Base-by-base conservation (phyloP, 352 stramenopile genomes). In the Globisporangium iwayamae region DNA sequence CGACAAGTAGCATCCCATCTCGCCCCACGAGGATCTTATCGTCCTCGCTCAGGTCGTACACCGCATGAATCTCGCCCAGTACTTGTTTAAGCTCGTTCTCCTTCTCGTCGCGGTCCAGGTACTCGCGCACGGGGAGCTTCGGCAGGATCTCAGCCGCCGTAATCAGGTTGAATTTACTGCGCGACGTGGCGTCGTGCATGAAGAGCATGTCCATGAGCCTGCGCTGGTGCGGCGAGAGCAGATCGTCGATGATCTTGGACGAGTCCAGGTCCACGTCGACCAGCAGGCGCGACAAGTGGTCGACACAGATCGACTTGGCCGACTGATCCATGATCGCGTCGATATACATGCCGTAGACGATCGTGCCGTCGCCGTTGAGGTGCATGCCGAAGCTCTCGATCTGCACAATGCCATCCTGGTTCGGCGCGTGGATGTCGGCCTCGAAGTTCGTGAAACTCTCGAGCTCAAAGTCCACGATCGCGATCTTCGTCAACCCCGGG, bases 361-460 rank as follows among this genome's bases (percentile, higher is more conserved):
- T 90, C 2, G 85, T 90, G 14, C 86, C 87, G 48, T 90, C 80
- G 57, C 80, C 84, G 39, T 90, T 85, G 9, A 94, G 67, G 45
- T 93, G 83, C 81, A 93, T 94, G 11, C 96, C 97, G 69, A 99
- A 99, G 59, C 91, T 99, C 71, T 99, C 96, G 51, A 99, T 96
- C 78, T 99, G 96, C n/a, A 98, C 89, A 22, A 99, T 91, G 34
- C 93, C 94, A 36, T 91, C 82, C 32, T 98, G 85, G 61, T 96
- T 88, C 1, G 96, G 89, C 59, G 95, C 96, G 63, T 98, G 88
- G 63, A 99, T 99, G 58, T 99, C 96, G 10, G 97, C 97, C 71
- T 99, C 97, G 69, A 99, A 99, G 69, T 99, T 99, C 8, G 98
- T 98, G 68, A 98, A 98, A 36, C 97, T 88, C 32, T 97, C 97